A percentile compares a stretch with the other conserved stretches of the same genome.
phyloP scores from a whole-genome alignment of 352 stramenopile species.

The Phytophthora colocasiae region DNA sequence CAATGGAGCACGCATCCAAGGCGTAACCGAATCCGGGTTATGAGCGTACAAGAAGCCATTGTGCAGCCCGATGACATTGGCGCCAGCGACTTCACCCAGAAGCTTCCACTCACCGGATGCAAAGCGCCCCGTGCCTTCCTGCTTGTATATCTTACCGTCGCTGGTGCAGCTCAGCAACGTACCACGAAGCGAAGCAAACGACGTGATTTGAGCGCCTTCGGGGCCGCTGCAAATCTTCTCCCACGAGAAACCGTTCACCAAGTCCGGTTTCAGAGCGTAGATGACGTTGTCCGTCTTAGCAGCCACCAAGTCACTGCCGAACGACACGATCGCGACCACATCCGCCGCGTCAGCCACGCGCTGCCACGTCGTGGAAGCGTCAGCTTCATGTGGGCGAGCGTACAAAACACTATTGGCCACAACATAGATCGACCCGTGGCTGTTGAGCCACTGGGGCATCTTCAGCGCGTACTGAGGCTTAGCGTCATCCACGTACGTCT shows the following conservation, averaged over 20 bases:
- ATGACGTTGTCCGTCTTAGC: conserved; percentile 62
- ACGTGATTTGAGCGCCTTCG: conserved; percentile 47
- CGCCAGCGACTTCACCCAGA: conserved; percentile 51
- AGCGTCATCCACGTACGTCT: conserved; percentile 30
- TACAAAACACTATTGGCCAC: conserved; percentile 66
- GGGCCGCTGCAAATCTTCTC: conserved; percentile 60
- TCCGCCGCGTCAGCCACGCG: conserved; percentile 47
- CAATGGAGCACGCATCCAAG: conserved; percentile 67
- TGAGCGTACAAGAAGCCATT: conserved; percentile 76
- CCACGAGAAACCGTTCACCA: conserved; percentile 47
- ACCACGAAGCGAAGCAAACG: conserved; percentile 71
- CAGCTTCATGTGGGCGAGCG: conserved; percentile 66
- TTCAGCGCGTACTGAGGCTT: conserved; percentile 48
- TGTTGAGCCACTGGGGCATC: conserved; percentile 80
- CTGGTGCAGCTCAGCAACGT: conserved; percentile 68
- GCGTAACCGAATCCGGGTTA: conserved; percentile 9
- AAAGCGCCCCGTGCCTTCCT: conserved; percentile 69
- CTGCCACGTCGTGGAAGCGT: conserved; percentile 47
- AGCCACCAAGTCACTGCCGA: conserved; percentile 74
- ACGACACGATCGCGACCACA: conserved; percentile 76
- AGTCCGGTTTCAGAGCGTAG: conserved; percentile 55
- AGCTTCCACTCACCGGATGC: conserved; percentile 68
- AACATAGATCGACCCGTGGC: conserved; percentile 76
- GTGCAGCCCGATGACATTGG: conserved; percentile 68
- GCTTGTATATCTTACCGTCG: conserved; percentile 69